phyloP scores from a whole-genome alignment of 441 rosid genomes.

The Erodium moschatum region DNA sequence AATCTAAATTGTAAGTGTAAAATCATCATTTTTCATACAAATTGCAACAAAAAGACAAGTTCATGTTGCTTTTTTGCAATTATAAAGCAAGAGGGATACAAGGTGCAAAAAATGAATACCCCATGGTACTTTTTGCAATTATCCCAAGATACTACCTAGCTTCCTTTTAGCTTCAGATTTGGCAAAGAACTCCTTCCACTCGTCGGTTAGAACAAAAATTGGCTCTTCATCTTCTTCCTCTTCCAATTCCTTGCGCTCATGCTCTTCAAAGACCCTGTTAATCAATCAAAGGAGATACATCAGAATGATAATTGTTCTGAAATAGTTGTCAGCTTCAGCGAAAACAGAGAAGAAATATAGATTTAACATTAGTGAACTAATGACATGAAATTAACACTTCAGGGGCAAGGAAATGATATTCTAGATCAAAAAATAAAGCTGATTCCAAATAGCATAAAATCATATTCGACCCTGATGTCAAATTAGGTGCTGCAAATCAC shows the following conservation, averaged over 20 bases:
- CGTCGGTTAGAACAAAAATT: conserved; percentile 49
- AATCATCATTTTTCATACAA: no score
- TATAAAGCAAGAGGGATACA: no score
- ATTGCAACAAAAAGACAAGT: no score
- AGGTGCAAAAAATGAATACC: no score
- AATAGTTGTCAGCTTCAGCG: background rate
- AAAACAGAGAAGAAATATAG: background rate
- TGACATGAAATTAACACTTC: no score
- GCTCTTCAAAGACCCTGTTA: conserved; percentile 30
- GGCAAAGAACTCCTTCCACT: conserved; percentile 56
- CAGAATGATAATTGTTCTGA: background rate
- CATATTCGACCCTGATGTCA: background rate
- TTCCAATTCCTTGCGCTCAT: conserved; percentile 21
- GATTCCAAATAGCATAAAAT: background rate
- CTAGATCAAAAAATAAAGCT: background rate
- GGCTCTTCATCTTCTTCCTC: conserved; percentile 38
- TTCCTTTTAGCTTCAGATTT: conserved; percentile 55
- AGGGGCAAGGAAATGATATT: background rate
- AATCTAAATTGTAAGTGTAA: no score
- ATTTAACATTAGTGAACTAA: no score
- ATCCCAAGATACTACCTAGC: conserved; percentile 25
- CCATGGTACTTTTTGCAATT: no score
- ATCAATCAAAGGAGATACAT: background rate
- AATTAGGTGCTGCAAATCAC: background rate
- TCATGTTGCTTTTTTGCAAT: no score